Percentiles rank a stretch among this genome's conserved stretches.
phyloP scores from a whole-genome alignment of 202 grass and related monocot species.

The Digitaria exilis region DNA sequence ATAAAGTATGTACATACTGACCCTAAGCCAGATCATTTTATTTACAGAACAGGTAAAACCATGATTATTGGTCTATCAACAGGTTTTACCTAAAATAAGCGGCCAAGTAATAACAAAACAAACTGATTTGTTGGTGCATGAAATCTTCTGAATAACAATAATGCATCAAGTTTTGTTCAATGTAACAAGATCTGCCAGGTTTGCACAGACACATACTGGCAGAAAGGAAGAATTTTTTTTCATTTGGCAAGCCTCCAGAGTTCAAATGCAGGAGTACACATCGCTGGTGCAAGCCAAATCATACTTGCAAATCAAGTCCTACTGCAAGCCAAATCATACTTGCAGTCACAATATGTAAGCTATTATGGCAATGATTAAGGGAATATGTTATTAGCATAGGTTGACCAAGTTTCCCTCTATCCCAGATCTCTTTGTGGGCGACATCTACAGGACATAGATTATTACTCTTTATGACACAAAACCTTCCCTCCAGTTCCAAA shows the following conservation, averaged over 20 bases:
- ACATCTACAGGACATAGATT: conserved; percentile 15
- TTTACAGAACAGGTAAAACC: neutral
- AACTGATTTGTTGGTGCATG: neutral
- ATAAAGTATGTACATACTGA: conserved; percentile 8
- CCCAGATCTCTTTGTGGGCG: neutral
- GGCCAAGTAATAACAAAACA: neutral
- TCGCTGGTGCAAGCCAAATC: too few relatives aligned
- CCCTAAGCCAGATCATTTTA: neutral
- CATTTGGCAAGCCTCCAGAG: neutral
- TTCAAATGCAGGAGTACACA: neutral
- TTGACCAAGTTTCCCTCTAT: conserved; percentile 13
- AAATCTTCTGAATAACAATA: neutral
- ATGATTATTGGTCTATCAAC: neutral
- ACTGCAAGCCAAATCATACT: conserved; percentile 22
- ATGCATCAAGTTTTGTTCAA: neutral
- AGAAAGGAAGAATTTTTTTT: neutral
- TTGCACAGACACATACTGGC: neutral
- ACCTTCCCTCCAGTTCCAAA: conserved; percentile 19
- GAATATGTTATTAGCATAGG: conserved; percentile 5
- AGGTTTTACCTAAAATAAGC: conserved; percentile 14
- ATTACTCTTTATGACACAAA: conserved; percentile 25
- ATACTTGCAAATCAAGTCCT: conserved; percentile 15
- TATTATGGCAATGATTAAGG: conserved; percentile 30
- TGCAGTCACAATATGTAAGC: neutral
- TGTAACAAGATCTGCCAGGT: neutral